Conservation (phyloP, 148 eudicot species). For the Spergularia marina region DNA sequence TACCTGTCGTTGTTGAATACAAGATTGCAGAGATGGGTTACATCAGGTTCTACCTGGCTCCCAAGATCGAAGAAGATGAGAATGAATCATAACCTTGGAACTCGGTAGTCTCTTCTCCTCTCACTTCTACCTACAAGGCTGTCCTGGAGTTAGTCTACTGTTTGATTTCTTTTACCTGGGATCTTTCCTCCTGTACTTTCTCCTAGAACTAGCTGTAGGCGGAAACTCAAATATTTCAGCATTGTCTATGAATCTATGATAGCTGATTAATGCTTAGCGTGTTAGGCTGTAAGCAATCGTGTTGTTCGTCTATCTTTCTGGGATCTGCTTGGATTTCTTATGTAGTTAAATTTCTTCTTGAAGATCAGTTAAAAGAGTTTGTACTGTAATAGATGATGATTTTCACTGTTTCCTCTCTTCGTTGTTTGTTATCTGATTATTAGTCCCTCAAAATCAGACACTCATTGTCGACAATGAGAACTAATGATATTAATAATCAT, state of each 20-base stretch:
- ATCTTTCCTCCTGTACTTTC: slow-evolving; percentile 8
- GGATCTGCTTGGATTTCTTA: not conserved
- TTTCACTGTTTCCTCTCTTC: no score
- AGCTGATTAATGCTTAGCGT: not conserved
- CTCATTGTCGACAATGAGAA: no score
- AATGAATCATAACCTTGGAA: slow-evolving; percentile 43
- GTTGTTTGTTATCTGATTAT: no score
- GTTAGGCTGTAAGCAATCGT: slow-evolving; percentile 10
- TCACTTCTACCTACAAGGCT: not conserved
- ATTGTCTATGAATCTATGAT: not conserved
- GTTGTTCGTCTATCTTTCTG: not conserved
- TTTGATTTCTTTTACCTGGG: not conserved
- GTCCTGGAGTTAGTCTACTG: not conserved
- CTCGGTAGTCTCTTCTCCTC: not conserved
- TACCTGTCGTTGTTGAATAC: slow-evolving; percentile 86
- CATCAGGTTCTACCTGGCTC: slow-evolving; percentile 83
- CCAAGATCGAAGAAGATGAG: slow-evolving; percentile 91
- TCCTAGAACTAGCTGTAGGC: slow-evolving; percentile 3
- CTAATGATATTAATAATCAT: no score
- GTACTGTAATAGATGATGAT: no score
- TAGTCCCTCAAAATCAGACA: no score
- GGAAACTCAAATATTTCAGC: not conserved
- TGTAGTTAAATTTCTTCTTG: not conserved
- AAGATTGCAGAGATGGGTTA: slow-evolving; percentile 97
- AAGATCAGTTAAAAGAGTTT: no score